Percentiles rank a stretch among this genome's conserved stretches.
Evolutionary conservation across 2,329 filamentous ascomycete genomes (phyloP).

Genomic region (Sphaerulina musiva): DNA sequence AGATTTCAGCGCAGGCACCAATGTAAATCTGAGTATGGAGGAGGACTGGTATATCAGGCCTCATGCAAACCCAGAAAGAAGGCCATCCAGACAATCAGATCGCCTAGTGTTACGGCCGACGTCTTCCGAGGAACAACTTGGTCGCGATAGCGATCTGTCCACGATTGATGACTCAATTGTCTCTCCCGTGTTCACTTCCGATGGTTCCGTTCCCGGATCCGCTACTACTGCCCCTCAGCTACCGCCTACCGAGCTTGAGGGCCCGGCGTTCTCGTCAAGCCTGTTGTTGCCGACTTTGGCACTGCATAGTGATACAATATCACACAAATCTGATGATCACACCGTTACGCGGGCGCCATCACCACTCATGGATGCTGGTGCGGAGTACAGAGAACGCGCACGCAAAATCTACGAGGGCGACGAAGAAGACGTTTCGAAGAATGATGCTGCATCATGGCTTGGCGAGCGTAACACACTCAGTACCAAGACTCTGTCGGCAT

Average conservation of each 20-base stretch:
- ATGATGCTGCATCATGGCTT: conserved; percentile 79
- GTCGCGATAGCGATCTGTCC: conserved; percentile 8
- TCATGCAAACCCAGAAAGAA: conserved; percentile 15
- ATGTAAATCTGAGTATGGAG: conserved; percentile 20
- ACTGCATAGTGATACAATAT: conserved; percentile 43
- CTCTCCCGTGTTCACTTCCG: conserved; percentile 6
- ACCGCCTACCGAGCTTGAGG: not conserved
- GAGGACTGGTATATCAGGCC: conserved; percentile 25
- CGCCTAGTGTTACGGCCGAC: conserved; percentile 31
- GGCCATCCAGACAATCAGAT: conserved; percentile 22
- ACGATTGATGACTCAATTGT: conserved; percentile 11
- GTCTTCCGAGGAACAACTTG: conserved; percentile 27
- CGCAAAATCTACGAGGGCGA: conserved; percentile 76
- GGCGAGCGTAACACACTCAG: conserved; percentile 59
- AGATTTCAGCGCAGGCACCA: conserved; percentile 25
- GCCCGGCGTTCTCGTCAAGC: not conserved
- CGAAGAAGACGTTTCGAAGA: conserved; percentile 72
- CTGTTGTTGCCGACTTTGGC: conserved; percentile 35
- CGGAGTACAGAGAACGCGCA: conserved; percentile 70
- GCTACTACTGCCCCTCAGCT: too few relatives aligned
- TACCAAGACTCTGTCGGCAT: conserved; percentile 59
- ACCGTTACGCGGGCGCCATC: conserved; percentile 19
- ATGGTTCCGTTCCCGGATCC: not conserved
- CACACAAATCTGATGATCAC: conserved; percentile 29
- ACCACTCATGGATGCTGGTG: conserved; percentile 29